Evolutionary conservation across 1,284 basidiomycete species (phyloP).

Genomic region (Apiotrichum sp.): DNA sequence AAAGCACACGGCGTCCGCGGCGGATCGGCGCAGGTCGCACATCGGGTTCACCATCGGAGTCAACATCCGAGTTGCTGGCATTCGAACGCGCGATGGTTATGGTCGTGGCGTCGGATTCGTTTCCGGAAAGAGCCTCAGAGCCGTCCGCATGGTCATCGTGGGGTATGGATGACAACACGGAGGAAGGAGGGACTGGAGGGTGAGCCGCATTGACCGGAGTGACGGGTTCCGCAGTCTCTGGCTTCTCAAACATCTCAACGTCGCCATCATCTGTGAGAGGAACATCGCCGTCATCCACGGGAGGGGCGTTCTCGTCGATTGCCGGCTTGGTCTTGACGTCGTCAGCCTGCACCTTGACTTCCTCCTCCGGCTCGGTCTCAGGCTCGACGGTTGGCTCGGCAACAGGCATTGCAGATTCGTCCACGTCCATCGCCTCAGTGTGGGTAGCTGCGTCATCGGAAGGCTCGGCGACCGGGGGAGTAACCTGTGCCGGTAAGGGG

Average conservation of each 20-base stretch:
- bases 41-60: constrained; percentile 8
- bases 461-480: no score
- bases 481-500: no score
- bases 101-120: constrained; percentile 34
- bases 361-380: not conserved
- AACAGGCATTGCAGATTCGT: not conserved
- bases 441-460: not conserved
- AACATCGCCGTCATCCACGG: no score
- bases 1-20: constrained; percentile 11
- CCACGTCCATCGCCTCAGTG: constrained; percentile 1
- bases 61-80: constrained; percentile 20
- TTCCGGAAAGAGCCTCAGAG: constrained; percentile 19
- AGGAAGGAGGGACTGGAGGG: constrained; percentile 1
- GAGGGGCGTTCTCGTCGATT: not conserved
- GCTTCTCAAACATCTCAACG: not conserved
- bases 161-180: constrained; percentile 11
- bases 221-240: not conserved
- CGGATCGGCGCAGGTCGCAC: constrained; percentile 6
- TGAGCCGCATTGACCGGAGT: not conserved
- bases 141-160: constrained; percentile 8
- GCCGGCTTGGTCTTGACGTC: not conserved
- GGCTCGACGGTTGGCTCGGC: not conserved
- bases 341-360: not conserved
- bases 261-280: not conserved
- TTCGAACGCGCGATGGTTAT: constrained; percentile 26